Evolutionary conservation across 257 asterid species (phyloP).

Genomic region (Rauvolfia tetraphylla): DNA sequence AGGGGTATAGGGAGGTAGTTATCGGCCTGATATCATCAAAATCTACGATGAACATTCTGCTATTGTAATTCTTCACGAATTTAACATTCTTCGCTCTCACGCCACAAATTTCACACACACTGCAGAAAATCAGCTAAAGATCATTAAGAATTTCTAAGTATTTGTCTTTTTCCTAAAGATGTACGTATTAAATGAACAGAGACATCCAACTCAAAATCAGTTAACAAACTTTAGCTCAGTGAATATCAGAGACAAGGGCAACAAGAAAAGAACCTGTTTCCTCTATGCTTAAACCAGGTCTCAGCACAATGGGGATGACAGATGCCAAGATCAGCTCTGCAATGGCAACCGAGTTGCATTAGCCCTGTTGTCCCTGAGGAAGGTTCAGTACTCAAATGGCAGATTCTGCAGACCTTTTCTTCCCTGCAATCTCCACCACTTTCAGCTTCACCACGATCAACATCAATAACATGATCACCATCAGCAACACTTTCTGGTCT

Average conservation of each 20-base stretch:
- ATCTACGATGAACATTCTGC: slow-evolving; percentile 31
- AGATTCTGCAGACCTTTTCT: slow-evolving; percentile 44
- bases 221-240: no score
- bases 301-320: slow-evolving; percentile 48
- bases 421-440: slow-evolving; percentile 4
- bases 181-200: no score
- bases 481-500: not conserved
- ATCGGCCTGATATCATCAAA: slow-evolving; percentile 31
- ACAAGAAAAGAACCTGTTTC: slow-evolving; percentile 34
- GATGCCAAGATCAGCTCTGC: slow-evolving; percentile 45
- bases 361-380: slow-evolving; percentile 24
- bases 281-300: slow-evolving; percentile 48
- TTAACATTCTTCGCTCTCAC: slow-evolving; percentile 33
- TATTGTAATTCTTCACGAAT: slow-evolving; percentile 12
- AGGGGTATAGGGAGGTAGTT: slow-evolving; percentile 17
- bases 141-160: no score
- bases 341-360: slow-evolving; percentile 43
- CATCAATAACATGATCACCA: slow-evolving; percentile 17
- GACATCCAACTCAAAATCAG: not conserved
- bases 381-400: slow-evolving; percentile 45
- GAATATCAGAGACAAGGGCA: no score
- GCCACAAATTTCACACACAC: slow-evolving; percentile 57
- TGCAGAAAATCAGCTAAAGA: slow-evolving; percentile 11
- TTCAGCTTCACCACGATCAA: not conserved
- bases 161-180: no score